phyloP scores from a whole-genome alignment of 2,329 filamentous ascomycete species.

The Chaetomiaceae sp. region DNA sequence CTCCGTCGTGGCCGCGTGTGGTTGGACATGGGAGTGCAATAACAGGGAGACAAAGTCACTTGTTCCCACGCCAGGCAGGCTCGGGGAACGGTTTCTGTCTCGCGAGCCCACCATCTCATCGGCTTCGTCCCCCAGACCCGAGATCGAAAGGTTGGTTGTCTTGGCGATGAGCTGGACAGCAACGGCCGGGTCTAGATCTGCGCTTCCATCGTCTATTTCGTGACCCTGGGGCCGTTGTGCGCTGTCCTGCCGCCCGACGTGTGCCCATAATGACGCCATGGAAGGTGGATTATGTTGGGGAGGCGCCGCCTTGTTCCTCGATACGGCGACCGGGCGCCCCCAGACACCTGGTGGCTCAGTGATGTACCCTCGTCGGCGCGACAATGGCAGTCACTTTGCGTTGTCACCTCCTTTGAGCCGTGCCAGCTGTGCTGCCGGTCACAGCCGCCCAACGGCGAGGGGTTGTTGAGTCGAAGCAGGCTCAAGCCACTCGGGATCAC shows the following conservation, averaged over 20 bases:
- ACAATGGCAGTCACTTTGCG: background rate
- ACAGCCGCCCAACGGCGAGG: background rate
- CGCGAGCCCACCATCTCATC: background rate
- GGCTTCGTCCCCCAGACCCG: constrained; percentile 13
- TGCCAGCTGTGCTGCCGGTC: constrained; percentile 4
- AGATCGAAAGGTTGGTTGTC: constrained; percentile 25
- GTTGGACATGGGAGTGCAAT: constrained; percentile 21
- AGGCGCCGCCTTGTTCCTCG: constrained; percentile 10
- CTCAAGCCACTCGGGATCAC: background rate
- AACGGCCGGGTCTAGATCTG: constrained; percentile 12
- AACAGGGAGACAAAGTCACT: too few species aligned
- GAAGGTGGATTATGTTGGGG: background rate
- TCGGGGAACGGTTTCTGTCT: background rate
- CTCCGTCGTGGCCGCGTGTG: constrained; percentile 7
- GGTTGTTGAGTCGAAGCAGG: background rate
- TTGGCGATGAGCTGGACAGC: constrained; percentile 24
- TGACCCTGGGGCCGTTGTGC: background rate
- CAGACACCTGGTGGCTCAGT: constrained; percentile 9
- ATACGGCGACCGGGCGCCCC: constrained; percentile 17
- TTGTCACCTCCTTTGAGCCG: background rate
- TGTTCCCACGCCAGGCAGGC: too few species aligned
- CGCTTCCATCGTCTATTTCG: background rate
- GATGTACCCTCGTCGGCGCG: constrained; percentile 17
- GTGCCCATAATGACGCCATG: constrained; percentile 16
- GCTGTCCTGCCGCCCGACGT: constrained; percentile 3